phyloP scores from a whole-genome alignment of 352 stramenopile genomes.

The Phytopythium montanum region DNA sequence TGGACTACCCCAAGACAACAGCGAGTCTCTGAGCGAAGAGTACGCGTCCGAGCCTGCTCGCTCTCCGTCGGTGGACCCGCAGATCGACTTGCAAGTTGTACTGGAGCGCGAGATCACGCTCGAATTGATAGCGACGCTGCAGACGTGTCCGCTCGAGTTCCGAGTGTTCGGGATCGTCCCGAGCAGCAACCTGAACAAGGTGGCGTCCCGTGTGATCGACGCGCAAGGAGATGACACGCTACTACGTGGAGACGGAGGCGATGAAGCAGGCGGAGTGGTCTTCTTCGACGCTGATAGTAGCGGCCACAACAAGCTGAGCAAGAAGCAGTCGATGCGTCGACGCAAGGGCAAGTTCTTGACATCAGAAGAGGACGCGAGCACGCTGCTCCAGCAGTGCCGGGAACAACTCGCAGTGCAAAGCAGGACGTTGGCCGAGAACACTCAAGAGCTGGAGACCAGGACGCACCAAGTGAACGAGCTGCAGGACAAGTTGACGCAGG shows the following conservation, averaged over 20 bases:
- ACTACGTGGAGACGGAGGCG: slow-evolving; percentile 18
- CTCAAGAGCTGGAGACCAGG: slow-evolving; percentile 56
- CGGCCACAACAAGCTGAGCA: slow-evolving; percentile 32
- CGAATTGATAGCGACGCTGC: slow-evolving; percentile 41
- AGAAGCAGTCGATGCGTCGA: slow-evolving; percentile 46
- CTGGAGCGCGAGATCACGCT: slow-evolving; percentile 52
- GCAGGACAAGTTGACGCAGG: slow-evolving; percentile 28
- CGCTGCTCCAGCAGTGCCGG: slow-evolving; percentile 32
- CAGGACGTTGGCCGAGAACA: slow-evolving; percentile 51
- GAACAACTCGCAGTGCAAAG: slow-evolving; percentile 56
- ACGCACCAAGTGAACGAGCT: slow-evolving; percentile 38
- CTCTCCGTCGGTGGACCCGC: slow-evolving; percentile 52
- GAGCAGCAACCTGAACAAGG: slow-evolving; percentile 71
- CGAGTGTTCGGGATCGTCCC: slow-evolving; percentile 66
- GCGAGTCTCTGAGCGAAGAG: slow-evolving; percentile 17
- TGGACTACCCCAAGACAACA: background rate
- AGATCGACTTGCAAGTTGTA: slow-evolving; percentile 50
- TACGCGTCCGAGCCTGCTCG: slow-evolving; percentile 42
- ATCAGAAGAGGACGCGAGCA: slow-evolving; percentile 26
- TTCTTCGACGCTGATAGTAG: slow-evolving; percentile 55
- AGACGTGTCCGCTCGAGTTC: slow-evolving; percentile 50
- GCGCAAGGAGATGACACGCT: slow-evolving; percentile 12
- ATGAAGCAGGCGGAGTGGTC: slow-evolving; percentile 24
- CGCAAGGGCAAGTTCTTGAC: slow-evolving; percentile 25
- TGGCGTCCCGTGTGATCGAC: slow-evolving; percentile 48